Base-by-base conservation (phyloP, 306 rosid genomes). In the Comarum palustre region DNA sequence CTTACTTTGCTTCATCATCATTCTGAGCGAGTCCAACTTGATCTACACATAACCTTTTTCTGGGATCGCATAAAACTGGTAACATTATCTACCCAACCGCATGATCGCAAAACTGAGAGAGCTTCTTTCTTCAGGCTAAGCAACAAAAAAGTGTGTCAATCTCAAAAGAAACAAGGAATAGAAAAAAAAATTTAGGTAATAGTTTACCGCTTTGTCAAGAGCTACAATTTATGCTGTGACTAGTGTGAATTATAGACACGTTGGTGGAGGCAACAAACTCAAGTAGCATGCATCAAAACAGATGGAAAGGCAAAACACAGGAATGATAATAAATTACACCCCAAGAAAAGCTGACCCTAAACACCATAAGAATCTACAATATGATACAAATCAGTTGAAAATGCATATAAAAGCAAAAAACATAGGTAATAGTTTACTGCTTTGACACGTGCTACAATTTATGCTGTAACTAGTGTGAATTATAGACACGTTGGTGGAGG, bases 21-120 rank as follows among this genome's bases (percentile, higher is more conserved):
- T 68, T 82, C 19, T 70, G 72, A 76, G 77, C 8, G 71, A 73
- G 71, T 68, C 80, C 89, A 9, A 75, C 78, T 80, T 89, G 90
- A 68, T 75, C 74, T 46, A 81, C 80, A 63, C 77, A 71, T 66
- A 84, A 72, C n/a, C 82, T 86, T 84, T 87, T 91, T 95, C 86
- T 58, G 79, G 31, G 91, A 80, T 52, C 73, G 73, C 97, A 95
- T 90, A 78, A 72, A 90, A 60, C 72, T 85, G 71, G 38, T 70
- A 43, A 92, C 93, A 66, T 74, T 72, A 64, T 90, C 92, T 22
- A 75, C 42, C 97, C 97, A 95, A 55, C 96, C 97, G 71, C 96
- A 88, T 52, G 96, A 86, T 65, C 68, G 82, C 84, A 95, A 80
- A 80, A 77, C 84, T 57, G 96, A 88, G 55, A 73, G 79, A 24